These are phyloP conservation scores for Solanum appendiculatum DNA, from an alignment of 257 asterid species.

Conservation along the genomic window DNA sequence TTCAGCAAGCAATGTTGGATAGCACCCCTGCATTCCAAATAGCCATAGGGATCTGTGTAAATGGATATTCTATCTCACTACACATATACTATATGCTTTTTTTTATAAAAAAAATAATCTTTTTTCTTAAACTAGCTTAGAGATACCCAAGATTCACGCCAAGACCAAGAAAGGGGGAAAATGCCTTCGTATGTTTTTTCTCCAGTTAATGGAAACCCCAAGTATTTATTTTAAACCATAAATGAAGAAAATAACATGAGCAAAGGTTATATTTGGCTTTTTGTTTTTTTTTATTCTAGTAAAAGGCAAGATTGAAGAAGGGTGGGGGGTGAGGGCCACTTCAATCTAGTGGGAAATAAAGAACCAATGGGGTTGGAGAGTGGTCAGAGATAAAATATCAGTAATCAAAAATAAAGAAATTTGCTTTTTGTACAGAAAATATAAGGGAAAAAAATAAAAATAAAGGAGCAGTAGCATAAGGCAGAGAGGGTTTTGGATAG, in stretches of 20 bases:
- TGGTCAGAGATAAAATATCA: constrained; percentile 24
- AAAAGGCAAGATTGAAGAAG: not conserved
- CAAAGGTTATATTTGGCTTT: not conserved
- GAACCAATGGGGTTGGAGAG: constrained; percentile 29
- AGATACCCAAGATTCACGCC: not conserved
- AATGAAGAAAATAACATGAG: not conserved
- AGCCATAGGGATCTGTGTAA: constrained; percentile 79
- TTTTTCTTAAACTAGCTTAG: not conserved
- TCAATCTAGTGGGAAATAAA: constrained; percentile 24
- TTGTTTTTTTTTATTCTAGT: not conserved
- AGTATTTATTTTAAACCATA: not conserved
- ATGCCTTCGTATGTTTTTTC: not conserved
- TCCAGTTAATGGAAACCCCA: not conserved
- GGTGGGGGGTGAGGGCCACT: not conserved
- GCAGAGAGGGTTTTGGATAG: constrained; percentile 15
- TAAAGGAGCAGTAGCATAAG: not conserved
- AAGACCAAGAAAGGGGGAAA: not conserved
- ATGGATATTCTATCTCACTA: not conserved
- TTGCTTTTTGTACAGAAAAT: constrained; percentile 10
- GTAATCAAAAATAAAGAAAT: constrained; percentile 11
- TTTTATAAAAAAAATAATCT: not conserved
- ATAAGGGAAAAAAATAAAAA: not conserved
- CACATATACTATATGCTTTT: not conserved
- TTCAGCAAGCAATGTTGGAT: constrained; percentile 64
- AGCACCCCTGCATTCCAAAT: constrained; percentile 35